phyloP scores from a whole-genome alignment of 1,284 basidiomycete genomes.

The Rhodofomes roseus region DNA sequence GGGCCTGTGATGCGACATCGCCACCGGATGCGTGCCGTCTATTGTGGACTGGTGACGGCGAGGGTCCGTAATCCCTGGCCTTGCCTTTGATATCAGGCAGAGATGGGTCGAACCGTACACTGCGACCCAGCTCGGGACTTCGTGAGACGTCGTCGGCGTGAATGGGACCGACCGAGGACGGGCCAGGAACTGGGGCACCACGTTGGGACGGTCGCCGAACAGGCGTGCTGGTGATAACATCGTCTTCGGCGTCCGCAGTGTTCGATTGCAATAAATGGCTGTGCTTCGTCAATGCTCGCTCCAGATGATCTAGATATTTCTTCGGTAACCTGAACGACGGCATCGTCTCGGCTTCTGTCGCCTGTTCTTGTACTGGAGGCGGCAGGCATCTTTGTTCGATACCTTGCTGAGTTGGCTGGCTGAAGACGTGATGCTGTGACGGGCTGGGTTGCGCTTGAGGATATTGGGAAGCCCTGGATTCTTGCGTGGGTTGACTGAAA shows the following conservation, averaged over 20 bases:
- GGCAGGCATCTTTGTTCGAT: too few relatives aligned
- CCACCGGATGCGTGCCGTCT: background rate
- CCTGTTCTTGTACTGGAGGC: background rate
- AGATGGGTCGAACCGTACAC: background rate
- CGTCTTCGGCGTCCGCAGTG: background rate
- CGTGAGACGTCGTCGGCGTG: background rate
- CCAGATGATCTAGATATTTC: background rate
- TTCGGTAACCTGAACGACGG: background rate
- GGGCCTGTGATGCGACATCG: too few relatives aligned
- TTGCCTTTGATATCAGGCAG: background rate
- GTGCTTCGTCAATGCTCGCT: background rate
- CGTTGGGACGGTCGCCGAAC: background rate
- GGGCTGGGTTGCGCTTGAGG: background rate
- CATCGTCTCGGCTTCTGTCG: too few relatives aligned
- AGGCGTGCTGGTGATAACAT: background rate
- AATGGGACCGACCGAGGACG: background rate
- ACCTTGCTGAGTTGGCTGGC: conserved; percentile 13
- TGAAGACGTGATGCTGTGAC: conserved; percentile 18
- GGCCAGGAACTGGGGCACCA: background rate
- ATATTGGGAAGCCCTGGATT: background rate
- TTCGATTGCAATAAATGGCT: background rate
- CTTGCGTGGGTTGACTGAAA: conserved; percentile 13
- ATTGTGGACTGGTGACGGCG: background rate
- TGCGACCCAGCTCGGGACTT: background rate
- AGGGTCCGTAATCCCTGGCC: background rate